Evolutionary conservation across 2,329 filamentous ascomycete species (phyloP).

Genomic region (Xylariaceae sp.): DNA sequence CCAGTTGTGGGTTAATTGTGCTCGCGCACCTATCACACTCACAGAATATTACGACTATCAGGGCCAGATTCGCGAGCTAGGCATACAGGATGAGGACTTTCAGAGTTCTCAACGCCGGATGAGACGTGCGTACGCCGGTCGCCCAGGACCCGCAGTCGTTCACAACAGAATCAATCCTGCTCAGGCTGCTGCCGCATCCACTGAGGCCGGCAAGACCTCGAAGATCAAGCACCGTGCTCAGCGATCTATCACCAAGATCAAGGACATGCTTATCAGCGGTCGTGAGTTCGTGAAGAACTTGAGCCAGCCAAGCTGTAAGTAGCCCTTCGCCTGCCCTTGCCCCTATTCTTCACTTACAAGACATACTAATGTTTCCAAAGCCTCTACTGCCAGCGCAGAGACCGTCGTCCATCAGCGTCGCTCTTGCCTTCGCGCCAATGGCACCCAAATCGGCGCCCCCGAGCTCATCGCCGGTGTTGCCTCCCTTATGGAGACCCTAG

Average conservation of each 20-base stretch:
- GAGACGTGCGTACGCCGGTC: no score
- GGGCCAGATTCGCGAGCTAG: no score
- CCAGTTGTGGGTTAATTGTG: not conserved
- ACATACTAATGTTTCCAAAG: no score
- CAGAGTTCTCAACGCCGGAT: no score
- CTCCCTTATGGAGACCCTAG: not conserved
- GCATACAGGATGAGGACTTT: no score
- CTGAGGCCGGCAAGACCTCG: no score
- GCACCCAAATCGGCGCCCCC: not conserved
- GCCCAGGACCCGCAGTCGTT: no score
- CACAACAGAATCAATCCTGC: no score
- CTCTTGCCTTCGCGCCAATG: not conserved
- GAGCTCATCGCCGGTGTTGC: not conserved
- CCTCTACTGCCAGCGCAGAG: no score
- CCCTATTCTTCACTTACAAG: no score
- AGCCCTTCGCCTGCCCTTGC: conserved; percentile 3
- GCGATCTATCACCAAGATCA: not conserved
- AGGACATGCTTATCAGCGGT: not conserved
- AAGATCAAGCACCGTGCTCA: not conserved
- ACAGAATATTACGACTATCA: not conserved
- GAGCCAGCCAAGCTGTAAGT: no score
- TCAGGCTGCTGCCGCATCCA: no score
- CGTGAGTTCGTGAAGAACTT: conserved; percentile 4
- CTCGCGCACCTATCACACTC: not conserved
- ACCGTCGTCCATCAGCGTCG: not conserved